A percentile compares a stretch with the other conserved stretches of the same genome.
Evolutionary conservation across 164 flowering plant species (phyloP).

Genomic region (Tetrastigma voinierianum): DNA sequence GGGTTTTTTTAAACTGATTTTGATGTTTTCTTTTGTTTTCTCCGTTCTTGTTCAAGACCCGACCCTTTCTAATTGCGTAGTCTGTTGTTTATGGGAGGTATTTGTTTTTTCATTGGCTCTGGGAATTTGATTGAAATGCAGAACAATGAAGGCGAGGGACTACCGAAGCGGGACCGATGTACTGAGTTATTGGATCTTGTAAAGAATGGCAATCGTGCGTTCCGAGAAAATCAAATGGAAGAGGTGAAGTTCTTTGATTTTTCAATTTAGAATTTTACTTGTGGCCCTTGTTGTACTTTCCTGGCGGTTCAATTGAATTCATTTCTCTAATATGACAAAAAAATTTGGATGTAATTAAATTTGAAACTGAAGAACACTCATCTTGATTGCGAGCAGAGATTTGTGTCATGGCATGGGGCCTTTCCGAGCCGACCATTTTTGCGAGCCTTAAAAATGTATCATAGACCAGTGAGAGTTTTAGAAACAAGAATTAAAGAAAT

Average conservation of each 20-base stretch:
- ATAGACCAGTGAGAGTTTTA: too few species aligned
- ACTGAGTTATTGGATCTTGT: constrained; percentile 52
- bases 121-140: constrained; percentile 27
- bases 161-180: constrained; percentile 46
- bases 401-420: too few species aligned
- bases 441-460: too few species aligned
- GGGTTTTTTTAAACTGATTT: not conserved
- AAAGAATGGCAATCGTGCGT: constrained; percentile 66
- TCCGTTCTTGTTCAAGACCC: too few species aligned
- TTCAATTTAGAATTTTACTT: not conserved
- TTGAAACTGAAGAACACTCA: too few species aligned
- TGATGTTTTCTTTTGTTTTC: too few species aligned
- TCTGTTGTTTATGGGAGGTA: too few species aligned
- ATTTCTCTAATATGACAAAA: not conserved
- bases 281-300: not conserved
- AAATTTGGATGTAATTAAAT: too few species aligned
- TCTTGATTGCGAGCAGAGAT: too few species aligned
- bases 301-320: not conserved
- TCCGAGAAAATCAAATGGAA: constrained; percentile 46
- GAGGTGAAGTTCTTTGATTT: constrained; percentile 39
- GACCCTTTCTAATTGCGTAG: too few species aligned
- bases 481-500: too few species aligned
- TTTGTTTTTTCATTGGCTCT: not conserved
- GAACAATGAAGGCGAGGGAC: constrained; percentile 46
- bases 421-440: too few species aligned